These are phyloP conservation scores for Camellia oleifera DNA, from an alignment of 179 eudicot genomes.

Conservation along the genomic window DNA sequence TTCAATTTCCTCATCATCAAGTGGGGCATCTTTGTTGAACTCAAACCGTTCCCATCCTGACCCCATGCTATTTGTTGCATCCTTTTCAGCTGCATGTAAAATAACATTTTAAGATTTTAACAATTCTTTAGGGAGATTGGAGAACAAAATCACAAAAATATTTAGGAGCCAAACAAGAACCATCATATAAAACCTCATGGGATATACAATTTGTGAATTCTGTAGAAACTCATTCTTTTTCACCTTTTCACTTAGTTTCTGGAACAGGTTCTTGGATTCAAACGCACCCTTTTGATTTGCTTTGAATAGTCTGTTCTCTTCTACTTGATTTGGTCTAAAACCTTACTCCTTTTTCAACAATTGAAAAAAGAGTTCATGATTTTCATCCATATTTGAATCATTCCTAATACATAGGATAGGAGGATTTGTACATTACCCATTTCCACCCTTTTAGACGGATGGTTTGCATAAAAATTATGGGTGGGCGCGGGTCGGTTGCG, in stretches of 20 bases:
- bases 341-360: not conserved
- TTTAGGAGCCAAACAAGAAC: not conserved
- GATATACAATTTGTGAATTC: not conserved
- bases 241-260: not conserved
- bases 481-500: no score
- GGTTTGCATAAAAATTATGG: not conserved
- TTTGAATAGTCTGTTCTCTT: not conserved
- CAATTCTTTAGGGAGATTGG: not conserved
- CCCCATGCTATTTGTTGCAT: slow-evolving; percentile 62
- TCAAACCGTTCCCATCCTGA: slow-evolving; percentile 95
- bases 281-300: not conserved
- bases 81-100: slow-evolving; percentile 66
- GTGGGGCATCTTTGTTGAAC: slow-evolving; percentile 88
- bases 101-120: not conserved
- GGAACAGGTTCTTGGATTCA: not conserved
- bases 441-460: not conserved
- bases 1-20: slow-evolving; percentile 88
- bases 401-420: no score
- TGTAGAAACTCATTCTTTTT: not conserved
- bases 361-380: not conserved
- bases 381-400: not conserved
- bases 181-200: not conserved
- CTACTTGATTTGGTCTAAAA: not conserved
- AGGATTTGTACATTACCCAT: not conserved
- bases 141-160: not conserved